phyloP scores from a whole-genome alignment of 169 alveolate species.

The Theileria luwenshuni region DNA sequence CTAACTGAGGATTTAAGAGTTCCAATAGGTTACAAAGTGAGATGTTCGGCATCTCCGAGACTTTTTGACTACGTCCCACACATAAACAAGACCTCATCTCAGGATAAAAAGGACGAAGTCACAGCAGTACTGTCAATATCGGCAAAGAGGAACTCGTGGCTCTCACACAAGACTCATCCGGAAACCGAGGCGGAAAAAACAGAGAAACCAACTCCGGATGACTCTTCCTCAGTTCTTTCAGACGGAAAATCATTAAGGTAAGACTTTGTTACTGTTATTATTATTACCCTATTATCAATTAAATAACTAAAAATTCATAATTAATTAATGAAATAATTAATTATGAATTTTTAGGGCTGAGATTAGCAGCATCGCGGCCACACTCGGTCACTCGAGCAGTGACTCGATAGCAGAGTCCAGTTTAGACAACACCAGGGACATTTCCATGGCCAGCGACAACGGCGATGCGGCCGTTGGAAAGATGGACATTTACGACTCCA shows the following conservation, averaged over 20 bases:
- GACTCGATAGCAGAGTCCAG: conserved; percentile 72
- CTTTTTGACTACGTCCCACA: conserved; percentile 79
- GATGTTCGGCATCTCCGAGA: conserved; percentile 80
- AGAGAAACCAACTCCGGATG: conserved; percentile 62
- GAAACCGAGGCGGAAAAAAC: conserved; percentile 48
- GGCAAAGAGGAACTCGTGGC: conserved; percentile 73
- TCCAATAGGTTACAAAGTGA: conserved; percentile 83
- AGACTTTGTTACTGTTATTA: too few species aligned
- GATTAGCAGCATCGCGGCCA: conserved; percentile 76
- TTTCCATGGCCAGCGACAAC: conserved; percentile 50
- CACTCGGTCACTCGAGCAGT: conserved; percentile 76
- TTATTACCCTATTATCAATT: not conserved
- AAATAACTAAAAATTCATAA: conserved; percentile 3
- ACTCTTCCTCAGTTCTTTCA: conserved; percentile 67
- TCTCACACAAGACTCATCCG: conserved; percentile 43
- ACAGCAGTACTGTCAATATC: conserved; percentile 84
- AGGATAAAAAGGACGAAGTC: conserved; percentile 80
- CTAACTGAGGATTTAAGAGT: conserved; percentile 82
- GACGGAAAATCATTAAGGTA: conserved; percentile 71
- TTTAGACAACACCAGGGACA: conserved; percentile 30
- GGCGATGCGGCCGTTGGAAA: conserved; percentile 16
- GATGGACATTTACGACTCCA: conserved; percentile 22
- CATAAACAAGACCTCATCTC: conserved; percentile 70
- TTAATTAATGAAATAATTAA: not conserved
- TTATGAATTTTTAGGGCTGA: conserved; percentile 52